Evolutionary conservation across 1,284 basidiomycete species (phyloP), one percentile per base, ranked within the genome.

Genomic region (Cryptococcus amylolentus): DNA sequence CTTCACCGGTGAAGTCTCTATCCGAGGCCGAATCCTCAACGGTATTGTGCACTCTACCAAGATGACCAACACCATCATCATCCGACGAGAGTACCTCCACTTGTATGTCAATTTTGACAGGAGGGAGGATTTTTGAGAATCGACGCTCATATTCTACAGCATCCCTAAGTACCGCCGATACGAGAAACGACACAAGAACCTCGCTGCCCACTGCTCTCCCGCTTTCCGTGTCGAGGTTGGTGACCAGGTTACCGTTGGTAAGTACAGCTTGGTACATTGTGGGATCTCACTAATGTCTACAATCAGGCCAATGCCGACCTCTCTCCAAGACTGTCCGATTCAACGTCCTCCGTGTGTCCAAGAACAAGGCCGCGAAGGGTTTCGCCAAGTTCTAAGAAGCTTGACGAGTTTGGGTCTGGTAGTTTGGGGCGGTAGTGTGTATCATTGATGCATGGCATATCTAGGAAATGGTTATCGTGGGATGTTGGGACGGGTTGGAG

Each of bases 91-190:
- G 79, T 99, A 98, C 80, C 86, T 95, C 55, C 96, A 98, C 83
- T 98, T 75, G 69, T 74, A 56, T 51, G 72, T 68, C 16, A 28
- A 42, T 14, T 43, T 35, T 9, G 44, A 6, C 37, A 18, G n/a
- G 54, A 31, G 2, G 2, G 48, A 12, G 45, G 20, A 12, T n/a
- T 23, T 23, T n/a, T 28, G 13, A 23, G 16, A 28, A 23, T 3
- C 20, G 31, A 38, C 44, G 42, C 38, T 56, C 23, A 56, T 42
- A 3, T 40, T 48, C 37, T 31, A 31, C 38, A 72, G 70, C 81
- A 86, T 98, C 76, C 91, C 94, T 71, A 98, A 99, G 84, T 99
- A 98, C 86, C 91, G 89, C 82, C 90, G 91, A 82, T 94, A 93
- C 79, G 91, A 94, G 82, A 94, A 94, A 82, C 83, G 91, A 73